Conservation (phyloP, 371 early-diverging fungal genomes). For the Thermomucor indicae-seudaticae region DNA sequence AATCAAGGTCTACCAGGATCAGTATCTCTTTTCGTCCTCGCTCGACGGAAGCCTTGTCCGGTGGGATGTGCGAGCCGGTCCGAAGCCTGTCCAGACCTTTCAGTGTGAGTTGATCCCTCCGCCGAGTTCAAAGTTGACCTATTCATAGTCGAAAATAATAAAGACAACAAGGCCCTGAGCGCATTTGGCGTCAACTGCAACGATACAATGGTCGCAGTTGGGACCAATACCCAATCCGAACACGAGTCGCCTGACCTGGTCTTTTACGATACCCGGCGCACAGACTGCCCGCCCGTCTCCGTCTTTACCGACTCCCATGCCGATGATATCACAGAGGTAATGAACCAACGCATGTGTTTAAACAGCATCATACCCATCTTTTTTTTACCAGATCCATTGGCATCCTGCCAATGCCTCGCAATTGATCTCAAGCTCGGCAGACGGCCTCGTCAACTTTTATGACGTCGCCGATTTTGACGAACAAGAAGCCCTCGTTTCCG, state of each 20-base stretch:
- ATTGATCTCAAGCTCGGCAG: slow-evolving; percentile 69
- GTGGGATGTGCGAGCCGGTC: slow-evolving; percentile 67
- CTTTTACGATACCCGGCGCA: slow-evolving; percentile 68
- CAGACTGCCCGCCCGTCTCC: slow-evolving; percentile 32
- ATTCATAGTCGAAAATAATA: too few relatives aligned
- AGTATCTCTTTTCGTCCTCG: slow-evolving; percentile 61
- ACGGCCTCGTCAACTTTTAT: slow-evolving; percentile 75
- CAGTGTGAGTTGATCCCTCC: slow-evolving; percentile 57
- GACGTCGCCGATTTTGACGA: slow-evolving; percentile 74
- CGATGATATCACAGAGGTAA: slow-evolving; percentile 82
- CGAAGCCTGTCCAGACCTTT: slow-evolving; percentile 55
- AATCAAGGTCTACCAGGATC: slow-evolving; percentile 55
- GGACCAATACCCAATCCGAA: slow-evolving; percentile 58
- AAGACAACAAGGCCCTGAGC: not conserved
- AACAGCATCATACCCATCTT: not conserved
- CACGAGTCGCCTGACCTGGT: slow-evolving; percentile 60
- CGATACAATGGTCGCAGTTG: slow-evolving; percentile 65
- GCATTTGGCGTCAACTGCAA: slow-evolving; percentile 68
- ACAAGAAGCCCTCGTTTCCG: slow-evolving; percentile 82
- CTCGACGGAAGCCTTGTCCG: slow-evolving; percentile 57
- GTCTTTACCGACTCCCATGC: slow-evolving; percentile 81
- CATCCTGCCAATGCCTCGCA: slow-evolving; percentile 62
- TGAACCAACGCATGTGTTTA: not conserved
- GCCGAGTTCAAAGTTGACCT: too few relatives aligned
- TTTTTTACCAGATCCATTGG: slow-evolving; percentile 59